Evolutionary conservation across 768 basidiomycete genomes (phyloP).

Genomic region (Tricholoma furcatifolium): DNA sequence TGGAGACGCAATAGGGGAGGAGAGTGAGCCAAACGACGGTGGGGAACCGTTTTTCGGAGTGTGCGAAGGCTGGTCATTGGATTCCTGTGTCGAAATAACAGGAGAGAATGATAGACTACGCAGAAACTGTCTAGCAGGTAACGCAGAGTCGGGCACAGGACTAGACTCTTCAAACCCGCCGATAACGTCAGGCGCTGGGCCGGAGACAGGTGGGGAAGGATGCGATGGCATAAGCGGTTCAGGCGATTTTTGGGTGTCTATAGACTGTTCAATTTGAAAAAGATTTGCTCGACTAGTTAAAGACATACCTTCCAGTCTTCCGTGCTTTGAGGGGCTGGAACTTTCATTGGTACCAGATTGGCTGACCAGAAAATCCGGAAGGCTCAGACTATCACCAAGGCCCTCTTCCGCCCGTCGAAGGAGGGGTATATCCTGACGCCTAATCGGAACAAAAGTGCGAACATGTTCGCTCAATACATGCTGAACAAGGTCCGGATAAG

Average conservation of each 20-base stretch:
- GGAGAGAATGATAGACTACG: background rate
- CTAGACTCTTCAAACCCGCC: slow-evolving; percentile 1
- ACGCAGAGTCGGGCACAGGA: background rate
- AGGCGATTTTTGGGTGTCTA: background rate
- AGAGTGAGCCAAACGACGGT: slow-evolving; percentile 27
- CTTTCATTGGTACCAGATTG: background rate
- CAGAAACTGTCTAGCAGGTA: background rate
- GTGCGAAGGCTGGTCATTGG: background rate
- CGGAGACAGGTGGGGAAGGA: slow-evolving; percentile 34
- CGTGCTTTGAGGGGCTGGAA: background rate
- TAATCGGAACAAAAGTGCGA: slow-evolving; percentile 39
- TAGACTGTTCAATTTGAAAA: background rate
- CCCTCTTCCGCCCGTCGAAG: slow-evolving; percentile 45
- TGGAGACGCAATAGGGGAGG: slow-evolving; percentile 20
- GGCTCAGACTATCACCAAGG: slow-evolving; percentile 35
- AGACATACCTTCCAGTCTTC: slow-evolving; percentile 7
- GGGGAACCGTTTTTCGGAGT: background rate
- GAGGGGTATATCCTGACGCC: slow-evolving; percentile 41
- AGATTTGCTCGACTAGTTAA: too few relatives aligned
- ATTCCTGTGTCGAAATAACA: background rate
- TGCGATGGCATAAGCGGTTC: slow-evolving; percentile 24
- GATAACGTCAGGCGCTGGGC: slow-evolving; percentile 20
- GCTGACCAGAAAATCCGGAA: slow-evolving; percentile 14
- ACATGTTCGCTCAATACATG: slow-evolving; percentile 53
- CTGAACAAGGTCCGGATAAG: slow-evolving; percentile 33